Conservation (phyloP, 1,284 basidiomycete species). For the Bjerkandera adusta region DNA sequence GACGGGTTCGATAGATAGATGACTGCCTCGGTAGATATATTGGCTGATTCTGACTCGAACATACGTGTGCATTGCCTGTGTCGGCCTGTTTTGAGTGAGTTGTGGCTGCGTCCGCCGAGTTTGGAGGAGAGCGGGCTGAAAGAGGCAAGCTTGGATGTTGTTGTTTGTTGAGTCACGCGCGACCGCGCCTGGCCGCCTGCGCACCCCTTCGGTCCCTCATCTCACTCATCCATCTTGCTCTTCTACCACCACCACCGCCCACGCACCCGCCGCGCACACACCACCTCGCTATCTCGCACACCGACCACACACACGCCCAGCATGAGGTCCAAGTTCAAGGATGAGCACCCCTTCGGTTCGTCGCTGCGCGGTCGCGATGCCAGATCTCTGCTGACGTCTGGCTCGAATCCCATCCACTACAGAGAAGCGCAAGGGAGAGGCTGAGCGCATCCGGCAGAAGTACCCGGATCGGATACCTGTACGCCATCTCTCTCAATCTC, state of each 20-base stretch:
- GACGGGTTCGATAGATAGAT: no score
- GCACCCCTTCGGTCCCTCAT: conserved; percentile 27
- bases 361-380: conserved; percentile 23
- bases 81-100: background rate
- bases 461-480: conserved; percentile 98
- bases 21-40: background rate
- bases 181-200: conserved; percentile 26
- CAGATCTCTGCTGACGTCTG: conserved; percentile 26
- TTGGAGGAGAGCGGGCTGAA: conserved; percentile 16
- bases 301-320: conserved; percentile 12
- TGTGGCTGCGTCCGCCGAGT: background rate
- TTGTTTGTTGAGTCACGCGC: conserved; percentile 33
- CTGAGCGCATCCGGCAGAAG: conserved; percentile 96
- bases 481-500: conserved; percentile 32
- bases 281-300: conserved; percentile 13
- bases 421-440: conserved; percentile 99
- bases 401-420: conserved; percentile 22
- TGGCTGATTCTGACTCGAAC: background rate
- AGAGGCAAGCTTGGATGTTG: conserved; percentile 28
- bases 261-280: background rate
- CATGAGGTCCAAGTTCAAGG: conserved; percentile 99
- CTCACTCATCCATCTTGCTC: conserved; percentile 20
- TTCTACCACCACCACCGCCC: conserved; percentile 17
- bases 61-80: background rate
- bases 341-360: conserved; percentile 98